phyloP scores from a whole-genome alignment of 805 yeast genomes.

The Ogataea kodamae region DNA sequence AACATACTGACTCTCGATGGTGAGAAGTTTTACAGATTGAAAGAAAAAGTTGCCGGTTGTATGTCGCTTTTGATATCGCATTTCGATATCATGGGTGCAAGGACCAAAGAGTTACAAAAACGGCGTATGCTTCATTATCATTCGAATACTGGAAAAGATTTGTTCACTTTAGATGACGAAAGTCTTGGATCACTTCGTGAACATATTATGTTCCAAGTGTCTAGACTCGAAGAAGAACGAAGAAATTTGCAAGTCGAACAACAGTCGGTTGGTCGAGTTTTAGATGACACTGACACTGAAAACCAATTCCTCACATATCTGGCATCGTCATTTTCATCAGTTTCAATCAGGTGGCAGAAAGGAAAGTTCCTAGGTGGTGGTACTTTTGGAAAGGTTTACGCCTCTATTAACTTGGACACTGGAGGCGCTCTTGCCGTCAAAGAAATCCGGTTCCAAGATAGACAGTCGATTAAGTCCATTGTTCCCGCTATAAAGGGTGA shows the following conservation, averaged over 20 bases:
- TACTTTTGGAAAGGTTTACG: constrained; percentile 89
- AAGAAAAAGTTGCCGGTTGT: constrained; percentile 86
- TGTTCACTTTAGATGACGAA: constrained; percentile 51
- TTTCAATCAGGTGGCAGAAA: constrained; percentile 96
- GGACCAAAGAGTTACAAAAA: constrained; percentile 70
- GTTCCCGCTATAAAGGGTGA: constrained; percentile 92
- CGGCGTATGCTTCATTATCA: constrained; percentile 51
- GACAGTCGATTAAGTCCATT: constrained; percentile 76
- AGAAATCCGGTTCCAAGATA: constrained; percentile 87
- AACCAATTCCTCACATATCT: constrained; percentile 81
- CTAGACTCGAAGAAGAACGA: constrained; percentile 57
- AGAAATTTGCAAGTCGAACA: constrained; percentile 40
- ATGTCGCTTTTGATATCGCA: constrained; percentile 92
- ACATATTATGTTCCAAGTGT: constrained; percentile 64
- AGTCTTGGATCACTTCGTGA: constrained; percentile 57
- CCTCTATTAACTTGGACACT: constrained; percentile 87
- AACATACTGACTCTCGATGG: constrained; percentile 79
- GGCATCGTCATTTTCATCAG: constrained; percentile 84
- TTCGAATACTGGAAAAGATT: constrained; percentile 47
- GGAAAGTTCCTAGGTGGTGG: constrained; percentile 94
- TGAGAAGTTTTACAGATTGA: constrained; percentile 67
- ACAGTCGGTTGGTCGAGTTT: constrained; percentile 74
- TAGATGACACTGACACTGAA: constrained; percentile 83
- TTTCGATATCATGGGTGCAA: constrained; percentile 97
- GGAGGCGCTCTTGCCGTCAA: constrained; percentile 97